phyloP scores from a whole-genome alignment of 2,329 filamentous ascomycete species.

The Fusarium floridanum region DNA sequence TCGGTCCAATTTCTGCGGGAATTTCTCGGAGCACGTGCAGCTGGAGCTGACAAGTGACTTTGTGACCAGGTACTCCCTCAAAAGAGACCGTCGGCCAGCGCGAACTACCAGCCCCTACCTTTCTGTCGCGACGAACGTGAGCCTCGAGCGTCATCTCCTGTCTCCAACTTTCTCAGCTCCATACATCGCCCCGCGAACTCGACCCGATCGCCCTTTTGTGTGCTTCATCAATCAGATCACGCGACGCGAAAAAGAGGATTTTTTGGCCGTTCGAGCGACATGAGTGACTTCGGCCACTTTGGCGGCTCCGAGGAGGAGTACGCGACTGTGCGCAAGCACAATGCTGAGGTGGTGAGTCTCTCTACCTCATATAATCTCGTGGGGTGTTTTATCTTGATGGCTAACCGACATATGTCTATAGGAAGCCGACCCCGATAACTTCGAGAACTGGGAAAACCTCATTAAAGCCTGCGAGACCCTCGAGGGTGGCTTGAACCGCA shows the following conservation, averaged over 20 bases:
- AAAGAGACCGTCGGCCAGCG: slow-evolving; percentile 32
- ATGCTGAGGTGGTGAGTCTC: slow-evolving; percentile 76
- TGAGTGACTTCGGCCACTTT: slow-evolving; percentile 79
- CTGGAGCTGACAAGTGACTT: slow-evolving; percentile 31
- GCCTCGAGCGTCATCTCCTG: slow-evolving; percentile 40
- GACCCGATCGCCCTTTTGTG: slow-evolving; percentile 1
- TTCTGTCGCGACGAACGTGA: slow-evolving; percentile 40
- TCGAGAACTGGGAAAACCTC: slow-evolving; percentile 94
- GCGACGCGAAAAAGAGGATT: slow-evolving; percentile 18
- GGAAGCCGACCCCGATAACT: slow-evolving; percentile 85
- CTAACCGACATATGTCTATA: slow-evolving; percentile 49
- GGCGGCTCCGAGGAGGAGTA: slow-evolving; percentile 85
- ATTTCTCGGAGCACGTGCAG: slow-evolving; percentile 22
- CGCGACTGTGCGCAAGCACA: slow-evolving; percentile 83
- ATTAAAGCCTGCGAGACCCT: slow-evolving; percentile 85
- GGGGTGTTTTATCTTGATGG: slow-evolving; percentile 3
- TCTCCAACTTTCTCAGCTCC: slow-evolving; percentile 37
- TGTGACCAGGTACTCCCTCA: slow-evolving; percentile 31
- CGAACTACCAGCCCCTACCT: slow-evolving; percentile 46
- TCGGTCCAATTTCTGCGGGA: slow-evolving; percentile 7
- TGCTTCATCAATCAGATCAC: slow-evolving; percentile 21
- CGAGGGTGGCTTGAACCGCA: slow-evolving; percentile 94
- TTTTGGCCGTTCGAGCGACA: slow-evolving; percentile 51
- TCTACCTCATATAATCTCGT: background rate
- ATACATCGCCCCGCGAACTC: slow-evolving; percentile 13